Evolutionary conservation across 805 yeast genomes (phyloP).

Genomic region (Candida nitratophila): DNA sequence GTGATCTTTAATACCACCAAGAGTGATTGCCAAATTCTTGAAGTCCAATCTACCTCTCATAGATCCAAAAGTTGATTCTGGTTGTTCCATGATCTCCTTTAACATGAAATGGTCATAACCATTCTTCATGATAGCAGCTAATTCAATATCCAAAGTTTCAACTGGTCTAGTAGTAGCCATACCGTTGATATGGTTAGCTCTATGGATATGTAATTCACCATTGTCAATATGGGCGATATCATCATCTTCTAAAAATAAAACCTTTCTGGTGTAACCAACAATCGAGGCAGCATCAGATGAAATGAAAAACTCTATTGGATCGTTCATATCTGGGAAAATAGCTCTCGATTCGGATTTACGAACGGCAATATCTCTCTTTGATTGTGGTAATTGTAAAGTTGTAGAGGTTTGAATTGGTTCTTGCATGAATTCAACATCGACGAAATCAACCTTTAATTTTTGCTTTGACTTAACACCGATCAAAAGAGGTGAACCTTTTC

Average conservation of each 20-base stretch:
- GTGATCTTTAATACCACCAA: slow-evolving; percentile 87
- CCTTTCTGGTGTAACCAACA: slow-evolving; percentile 94
- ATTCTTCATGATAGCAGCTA: slow-evolving; percentile 98
- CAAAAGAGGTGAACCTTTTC: slow-evolving; percentile 96
- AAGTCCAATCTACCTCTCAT: slow-evolving; percentile 99
- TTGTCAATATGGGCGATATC: slow-evolving; percentile 97
- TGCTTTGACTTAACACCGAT: slow-evolving; percentile 96
- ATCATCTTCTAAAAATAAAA: slow-evolving; percentile 92
- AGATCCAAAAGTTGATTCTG: slow-evolving; percentile 95
- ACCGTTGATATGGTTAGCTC: slow-evolving; percentile 82
- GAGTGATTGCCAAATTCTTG: slow-evolving; percentile 62
- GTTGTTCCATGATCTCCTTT: slow-evolving; percentile 97
- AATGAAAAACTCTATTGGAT: slow-evolving; percentile 88
- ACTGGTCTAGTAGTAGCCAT: slow-evolving; percentile 93
- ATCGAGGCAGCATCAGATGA: slow-evolving; percentile 98
- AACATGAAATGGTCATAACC: slow-evolving; percentile 95
- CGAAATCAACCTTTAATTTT: slow-evolving; percentile 94
- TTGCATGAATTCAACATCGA: slow-evolving; percentile 89
- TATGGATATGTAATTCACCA: slow-evolving; percentile 97
- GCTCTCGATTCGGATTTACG: slow-evolving; percentile 72
- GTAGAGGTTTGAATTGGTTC: slow-evolving; percentile 37
- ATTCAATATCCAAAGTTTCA: slow-evolving; percentile 93
- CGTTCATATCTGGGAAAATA: slow-evolving; percentile 86
- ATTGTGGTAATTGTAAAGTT: slow-evolving; percentile 6
- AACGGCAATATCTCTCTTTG: slow-evolving; percentile 13